Percentiles rank a stretch among this genome's conserved stretches.
Conservation (phyloP, 768 basidiomycete genomes). For the Termitomyces sp. region DNA sequence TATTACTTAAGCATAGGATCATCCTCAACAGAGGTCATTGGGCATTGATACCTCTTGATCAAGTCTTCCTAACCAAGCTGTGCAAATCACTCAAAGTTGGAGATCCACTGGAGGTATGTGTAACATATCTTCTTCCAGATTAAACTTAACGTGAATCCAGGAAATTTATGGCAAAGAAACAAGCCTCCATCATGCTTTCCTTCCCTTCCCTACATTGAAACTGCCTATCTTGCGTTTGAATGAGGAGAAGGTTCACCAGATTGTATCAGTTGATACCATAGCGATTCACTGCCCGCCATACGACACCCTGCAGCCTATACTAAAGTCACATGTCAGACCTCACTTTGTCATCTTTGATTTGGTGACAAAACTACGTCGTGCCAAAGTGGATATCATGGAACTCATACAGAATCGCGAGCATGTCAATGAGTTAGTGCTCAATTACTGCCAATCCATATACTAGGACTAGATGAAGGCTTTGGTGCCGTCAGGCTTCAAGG, state of each 20-base stretch:
- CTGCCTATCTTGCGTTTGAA: neutral
- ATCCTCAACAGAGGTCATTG: no score
- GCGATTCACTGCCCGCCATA: neutral
- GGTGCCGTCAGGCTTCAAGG: no score
- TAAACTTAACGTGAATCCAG: neutral
- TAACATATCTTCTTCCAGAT: neutral
- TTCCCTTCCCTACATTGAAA: neutral
- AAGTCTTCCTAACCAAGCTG: no score
- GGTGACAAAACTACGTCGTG: neutral
- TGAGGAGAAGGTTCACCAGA: neutral
- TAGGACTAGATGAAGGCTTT: no score
- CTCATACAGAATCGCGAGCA: neutral
- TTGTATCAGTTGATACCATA: no score
- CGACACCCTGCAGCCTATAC: neutral
- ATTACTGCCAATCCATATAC: no score
- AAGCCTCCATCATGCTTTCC: neutral
- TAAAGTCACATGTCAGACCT: neutral
- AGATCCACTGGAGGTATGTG: no score
- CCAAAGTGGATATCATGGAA: neutral
- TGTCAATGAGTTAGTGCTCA: neutral
- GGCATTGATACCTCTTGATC: no score
- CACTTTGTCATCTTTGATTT: neutral
- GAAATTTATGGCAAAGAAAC: neutral
- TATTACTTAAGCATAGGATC: no score
- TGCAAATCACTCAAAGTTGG: no score